Conservation (phyloP, 306 rosid genomes). For the Sicyos edulis region DNA sequence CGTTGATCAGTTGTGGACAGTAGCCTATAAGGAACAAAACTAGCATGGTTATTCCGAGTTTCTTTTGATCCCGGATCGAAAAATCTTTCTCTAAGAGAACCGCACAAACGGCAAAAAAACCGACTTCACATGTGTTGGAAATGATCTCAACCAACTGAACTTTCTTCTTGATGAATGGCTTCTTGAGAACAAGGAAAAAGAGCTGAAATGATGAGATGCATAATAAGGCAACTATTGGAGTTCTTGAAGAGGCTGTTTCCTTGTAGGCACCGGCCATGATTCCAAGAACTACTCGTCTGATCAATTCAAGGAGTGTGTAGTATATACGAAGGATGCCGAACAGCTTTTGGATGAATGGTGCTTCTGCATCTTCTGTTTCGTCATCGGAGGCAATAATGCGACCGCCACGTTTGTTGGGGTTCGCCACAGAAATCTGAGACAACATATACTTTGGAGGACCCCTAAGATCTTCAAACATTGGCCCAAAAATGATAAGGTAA, state of each 20-base stretch:
- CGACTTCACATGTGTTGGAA: constrained; percentile 50
- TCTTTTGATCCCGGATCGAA: constrained; percentile 35
- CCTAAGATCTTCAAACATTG: constrained; percentile 78
- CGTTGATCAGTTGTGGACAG: constrained; percentile 50
- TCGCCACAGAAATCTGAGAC: constrained; percentile 63
- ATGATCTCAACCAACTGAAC: constrained; percentile 82
- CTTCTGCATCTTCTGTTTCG: constrained; percentile 93
- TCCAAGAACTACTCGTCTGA: constrained; percentile 54
- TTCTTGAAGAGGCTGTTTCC: constrained; percentile 37
- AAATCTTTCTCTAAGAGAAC: constrained; percentile 42
- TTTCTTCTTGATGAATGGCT: constrained; percentile 84
- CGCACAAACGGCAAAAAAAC: constrained; percentile 41
- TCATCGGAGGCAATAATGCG: constrained; percentile 74
- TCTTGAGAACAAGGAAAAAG: constrained; percentile 78
- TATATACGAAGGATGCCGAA: constrained; percentile 91
- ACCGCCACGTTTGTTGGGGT: constrained; percentile 36
- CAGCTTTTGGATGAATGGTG: constrained; percentile 81
- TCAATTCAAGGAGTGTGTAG: constrained; percentile 56
- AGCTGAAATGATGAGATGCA: constrained; percentile 70
- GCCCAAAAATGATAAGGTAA: constrained; percentile 55
- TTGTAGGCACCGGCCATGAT: constrained; percentile 52
- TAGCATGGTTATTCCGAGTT: constrained; percentile 53
- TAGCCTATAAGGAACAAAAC: constrained; percentile 55
- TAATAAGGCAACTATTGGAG: constrained; percentile 43
- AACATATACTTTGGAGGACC: constrained; percentile 98